These are phyloP conservation scores for Ceratobasidium sp. DNA, from an alignment of 1,284 basidiomycete species.

Conservation along the genomic window DNA sequence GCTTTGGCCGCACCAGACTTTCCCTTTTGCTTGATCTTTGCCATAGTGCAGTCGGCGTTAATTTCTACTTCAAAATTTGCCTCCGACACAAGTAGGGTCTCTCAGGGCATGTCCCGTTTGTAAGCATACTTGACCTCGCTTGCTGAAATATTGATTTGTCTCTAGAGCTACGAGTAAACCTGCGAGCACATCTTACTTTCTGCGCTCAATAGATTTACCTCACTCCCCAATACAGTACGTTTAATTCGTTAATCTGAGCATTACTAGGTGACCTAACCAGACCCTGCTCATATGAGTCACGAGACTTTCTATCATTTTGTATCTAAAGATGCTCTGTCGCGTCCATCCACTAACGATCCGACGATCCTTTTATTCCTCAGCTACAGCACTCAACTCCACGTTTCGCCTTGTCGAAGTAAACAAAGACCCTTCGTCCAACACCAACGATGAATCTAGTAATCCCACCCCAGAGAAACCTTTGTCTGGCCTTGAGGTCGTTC, in stretches of 20 bases:
- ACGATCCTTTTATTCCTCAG: slow-evolving; percentile 17
- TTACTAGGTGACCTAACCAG: slow-evolving; percentile 1
- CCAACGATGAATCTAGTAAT: not conserved
- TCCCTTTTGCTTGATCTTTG: slow-evolving; percentile 88
- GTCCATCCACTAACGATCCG: slow-evolving; percentile 2
- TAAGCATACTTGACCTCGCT: too few species aligned
- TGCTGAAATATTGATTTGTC: too few species aligned
- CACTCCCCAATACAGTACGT: too few species aligned
- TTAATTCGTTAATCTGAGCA: too few species aligned
- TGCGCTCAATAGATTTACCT: too few species aligned
- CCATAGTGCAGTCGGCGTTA: slow-evolving; percentile 67
- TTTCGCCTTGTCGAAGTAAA: slow-evolving; percentile 22
- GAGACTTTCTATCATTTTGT: not conserved
- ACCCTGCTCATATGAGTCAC: slow-evolving; percentile 1
- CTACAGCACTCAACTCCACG: slow-evolving; percentile 6
- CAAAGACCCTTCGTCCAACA: not conserved
- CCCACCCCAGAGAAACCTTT: not conserved
- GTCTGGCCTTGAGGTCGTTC: slow-evolving; percentile 22
- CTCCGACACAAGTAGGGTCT: slow-evolving; percentile 12
- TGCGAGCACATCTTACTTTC: too few species aligned
- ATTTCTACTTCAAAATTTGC: slow-evolving; percentile 40
- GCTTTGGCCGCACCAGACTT: slow-evolving; percentile 95
- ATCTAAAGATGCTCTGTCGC: slow-evolving; percentile 24
- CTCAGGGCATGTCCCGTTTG: too few species aligned
- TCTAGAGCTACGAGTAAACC: too few species aligned